Base-by-base conservation (phyloP, 345 rosid genomes). In the Ceriops decandra region DNA sequence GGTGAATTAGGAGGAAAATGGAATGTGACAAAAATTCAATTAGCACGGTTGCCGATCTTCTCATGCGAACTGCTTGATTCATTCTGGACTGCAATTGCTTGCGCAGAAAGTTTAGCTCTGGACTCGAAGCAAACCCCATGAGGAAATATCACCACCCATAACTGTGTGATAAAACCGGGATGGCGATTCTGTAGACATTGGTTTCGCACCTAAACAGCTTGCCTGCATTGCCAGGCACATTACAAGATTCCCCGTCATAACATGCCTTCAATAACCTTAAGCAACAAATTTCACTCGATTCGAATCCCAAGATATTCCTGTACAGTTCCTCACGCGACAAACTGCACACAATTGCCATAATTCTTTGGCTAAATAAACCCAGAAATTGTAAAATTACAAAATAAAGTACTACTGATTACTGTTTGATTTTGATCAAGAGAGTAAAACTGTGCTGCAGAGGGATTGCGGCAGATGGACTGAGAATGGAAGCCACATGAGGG, bases 31-130 rank as follows among this genome's bases (percentile, higher is more conserved):
- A 49, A 59, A 5, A 4, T 10, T 10, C 53, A 51, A 60, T 21
- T 17, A 47, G 24, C 57, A 64, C 21, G 64, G 51, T 72, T 76
- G 88, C 91, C 91, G 54, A 77, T 69, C 74, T 80, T 82, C 67
- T 82, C 82, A 60, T 33, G 24, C 51, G 4, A 68, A 63, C 47
- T 13, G 47, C 69, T 69, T 38, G 87, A 54, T 66, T 85, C 88
- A 78, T 85, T 83, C 75, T 84, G 82, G n/a, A 80, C 71, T 2
- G 79, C 81, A 74, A 65, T 71, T 64, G 86, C 90, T 70, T 85
- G 86, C 30, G 68, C 62, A 47, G 89, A 77, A 22, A 85, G 76
- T 56, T 79, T 76, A 54, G 85, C 89, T 81, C 78, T 85, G 56
- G 78, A 71, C 70, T 42, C 72, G 30, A 85, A 70, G 74, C 68